These are phyloP conservation scores for Cladophialophora psammophila DNA, from an alignment of 2,329 filamentous ascomycete species.

Conservation along the genomic window DNA sequence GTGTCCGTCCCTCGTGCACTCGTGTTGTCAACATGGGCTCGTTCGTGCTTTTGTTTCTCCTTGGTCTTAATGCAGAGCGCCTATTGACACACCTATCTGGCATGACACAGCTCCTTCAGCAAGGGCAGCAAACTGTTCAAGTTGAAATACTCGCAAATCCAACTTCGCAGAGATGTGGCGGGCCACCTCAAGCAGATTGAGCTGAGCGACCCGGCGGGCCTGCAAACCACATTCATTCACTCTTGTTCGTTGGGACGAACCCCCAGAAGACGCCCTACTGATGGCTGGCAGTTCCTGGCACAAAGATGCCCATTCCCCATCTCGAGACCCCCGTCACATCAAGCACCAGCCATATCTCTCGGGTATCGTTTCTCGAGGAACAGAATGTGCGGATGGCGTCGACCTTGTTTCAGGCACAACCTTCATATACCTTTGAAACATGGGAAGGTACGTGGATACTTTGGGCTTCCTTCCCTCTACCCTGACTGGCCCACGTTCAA, in stretches of 20 bases:
- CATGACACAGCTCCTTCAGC: constrained; percentile 48
- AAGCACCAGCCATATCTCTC: constrained; percentile 45
- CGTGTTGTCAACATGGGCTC: not conserved
- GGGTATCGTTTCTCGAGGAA: constrained; percentile 53
- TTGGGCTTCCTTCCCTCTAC: too few relatives aligned
- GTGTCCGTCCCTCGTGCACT: not conserved
- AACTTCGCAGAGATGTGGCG: constrained; percentile 49
- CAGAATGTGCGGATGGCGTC: constrained; percentile 51
- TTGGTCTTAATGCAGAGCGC: constrained; percentile 11
- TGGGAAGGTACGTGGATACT: constrained; percentile 46
- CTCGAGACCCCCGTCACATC: constrained; percentile 51
- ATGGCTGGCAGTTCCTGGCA: constrained; percentile 45
- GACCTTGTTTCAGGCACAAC: constrained; percentile 50
- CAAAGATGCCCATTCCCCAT: constrained; percentile 51
- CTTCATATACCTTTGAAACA: constrained; percentile 53
- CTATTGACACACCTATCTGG: constrained; percentile 41
- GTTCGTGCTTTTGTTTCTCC: not conserved
- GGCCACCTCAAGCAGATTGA: constrained; percentile 49
- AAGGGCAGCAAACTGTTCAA: constrained; percentile 51
- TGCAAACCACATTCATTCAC: constrained; percentile 49
- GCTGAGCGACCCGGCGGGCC: constrained; percentile 48
- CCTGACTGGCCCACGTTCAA: not conserved
- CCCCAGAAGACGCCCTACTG: not conserved
- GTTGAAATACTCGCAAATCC: constrained; percentile 49
- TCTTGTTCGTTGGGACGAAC: constrained; percentile 43